Base-by-base conservation (phyloP, 805 yeast genomes). In the Ogataea trehaloabstinens region DNA sequence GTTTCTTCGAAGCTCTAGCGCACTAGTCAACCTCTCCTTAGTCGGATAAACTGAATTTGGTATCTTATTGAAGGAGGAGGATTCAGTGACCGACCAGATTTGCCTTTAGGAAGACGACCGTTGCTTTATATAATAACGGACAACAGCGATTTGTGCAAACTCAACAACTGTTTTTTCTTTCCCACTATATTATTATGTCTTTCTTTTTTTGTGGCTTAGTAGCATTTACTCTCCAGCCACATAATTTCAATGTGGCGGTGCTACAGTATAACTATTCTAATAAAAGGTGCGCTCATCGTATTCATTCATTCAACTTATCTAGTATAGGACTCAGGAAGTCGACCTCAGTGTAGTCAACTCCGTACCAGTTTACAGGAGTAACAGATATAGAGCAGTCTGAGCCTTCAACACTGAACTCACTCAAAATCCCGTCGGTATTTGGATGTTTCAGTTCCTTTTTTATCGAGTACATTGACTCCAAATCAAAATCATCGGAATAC, bases 341-440 rank as follows among this genome's bases (percentile, higher is more conserved):
- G 6, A 11, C 18, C 8, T 40, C 33, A 17, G 40, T 45, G 27
- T 31, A 48, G 30, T 52, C 55, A 17, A 31, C 33, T 8, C 56
- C 55, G 16, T 33, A 35, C 55, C 53, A 52, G 38, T 33, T 49
- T 28, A 49, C 28, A 3, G 55, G 53, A 12, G 56, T 52, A 6
- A 51, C 41, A 7, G 53, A 44, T 28, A 52, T 52, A 13, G 34
- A 21, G 34, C 55, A 48, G 17, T 46, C 49, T 24, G 40, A 35
- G 18, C 40, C 44, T 21, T 40, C 46, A n/a, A 43, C 34, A 32
- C 51, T 48, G 28, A 43, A 32, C 40, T 52, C 56, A 35, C 52
- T 45, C 16, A 51, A 28, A 19, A 29, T 36, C 17, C 13, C 25
- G 17, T 37, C 32, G 28, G 8, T 11, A 7, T 35, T 37, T 7